Evolutionary conservation across 805 yeast genomes (phyloP).

Genomic region (Cyberlindnera saturnus): DNA sequence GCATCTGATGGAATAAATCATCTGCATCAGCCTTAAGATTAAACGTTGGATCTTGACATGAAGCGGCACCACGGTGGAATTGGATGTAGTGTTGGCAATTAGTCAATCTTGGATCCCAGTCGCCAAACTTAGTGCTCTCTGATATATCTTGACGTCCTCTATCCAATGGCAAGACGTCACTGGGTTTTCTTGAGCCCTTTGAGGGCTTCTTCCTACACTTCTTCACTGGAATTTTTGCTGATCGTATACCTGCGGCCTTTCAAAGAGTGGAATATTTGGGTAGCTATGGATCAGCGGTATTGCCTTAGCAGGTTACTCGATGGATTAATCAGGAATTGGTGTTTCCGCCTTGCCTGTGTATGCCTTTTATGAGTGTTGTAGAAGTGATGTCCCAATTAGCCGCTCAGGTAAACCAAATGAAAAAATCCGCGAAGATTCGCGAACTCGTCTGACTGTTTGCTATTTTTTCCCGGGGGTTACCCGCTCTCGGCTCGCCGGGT

Average conservation of each 20-base stretch:
- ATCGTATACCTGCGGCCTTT: background rate
- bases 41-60: background rate
- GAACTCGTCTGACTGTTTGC: too few species aligned
- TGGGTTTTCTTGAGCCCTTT: slow-evolving; percentile 15
- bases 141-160: background rate
- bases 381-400: too few species aligned
- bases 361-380: too few species aligned
- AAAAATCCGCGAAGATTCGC: too few species aligned
- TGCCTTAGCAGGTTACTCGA: too few species aligned
- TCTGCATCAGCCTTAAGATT: background rate
- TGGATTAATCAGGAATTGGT: too few species aligned
- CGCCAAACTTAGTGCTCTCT: slow-evolving; percentile 1
- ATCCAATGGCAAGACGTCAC: background rate
- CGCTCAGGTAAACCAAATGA: too few species aligned
- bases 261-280: too few species aligned
- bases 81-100: slow-evolving; percentile 9
- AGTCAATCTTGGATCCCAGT: slow-evolving; percentile 11
- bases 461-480: too few species aligned
- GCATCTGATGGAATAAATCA: slow-evolving; percentile 5
- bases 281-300: too few species aligned
- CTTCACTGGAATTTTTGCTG: slow-evolving; percentile 10
- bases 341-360: too few species aligned
- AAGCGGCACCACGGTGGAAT: slow-evolving; percentile 4
- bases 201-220: slow-evolving; percentile 17
- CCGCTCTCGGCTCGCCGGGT: too few species aligned